Conservation (phyloP, 768 basidiomycete species). For the Lactarius indigo region DNA sequence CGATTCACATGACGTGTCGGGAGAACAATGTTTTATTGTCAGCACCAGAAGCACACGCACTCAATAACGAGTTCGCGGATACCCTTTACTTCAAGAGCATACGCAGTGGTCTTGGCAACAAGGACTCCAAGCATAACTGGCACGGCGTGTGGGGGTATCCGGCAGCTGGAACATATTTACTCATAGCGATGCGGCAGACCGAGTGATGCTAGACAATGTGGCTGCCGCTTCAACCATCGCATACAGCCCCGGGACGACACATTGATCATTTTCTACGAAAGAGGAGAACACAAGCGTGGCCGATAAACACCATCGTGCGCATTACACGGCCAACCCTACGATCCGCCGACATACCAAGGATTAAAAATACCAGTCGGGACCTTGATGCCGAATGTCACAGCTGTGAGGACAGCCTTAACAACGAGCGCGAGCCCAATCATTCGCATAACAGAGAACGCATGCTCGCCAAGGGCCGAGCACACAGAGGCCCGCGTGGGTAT, state of each 20-base stretch:
- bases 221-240: slow-evolving; percentile 97
- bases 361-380: slow-evolving; percentile 94
- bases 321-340: slow-evolving; percentile 77
- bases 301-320: slow-evolving; percentile 62
- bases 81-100: slow-evolving; percentile 85
- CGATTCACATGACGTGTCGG: no score
- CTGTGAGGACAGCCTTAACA: slow-evolving; percentile 74
- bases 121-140: slow-evolving; percentile 87
- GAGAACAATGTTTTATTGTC: no score
- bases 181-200: slow-evolving; percentile 88
- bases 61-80: slow-evolving; percentile 98
- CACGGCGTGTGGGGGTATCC: slow-evolving; percentile 84
- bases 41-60: slow-evolving; percentile 31
- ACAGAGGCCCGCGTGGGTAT: slow-evolving; percentile 67
- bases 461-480: slow-evolving; percentile 52
- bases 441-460: slow-evolving; percentile 59
- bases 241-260: slow-evolving; percentile 87
- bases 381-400: slow-evolving; percentile 92
- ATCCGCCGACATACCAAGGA: slow-evolving; percentile 91
- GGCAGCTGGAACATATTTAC: slow-evolving; percentile 97
- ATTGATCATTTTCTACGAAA: slow-evolving; percentile 63
- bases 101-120: slow-evolving; percentile 87
- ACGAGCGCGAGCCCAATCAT: slow-evolving; percentile 71
- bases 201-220: slow-evolving; percentile 89
- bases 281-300: slow-evolving; percentile 54